Evolutionary conservation across 495 filamentous ascomycete species (phyloP), one percentile per base, ranked within the genome.

Genomic region (Aspergillus steynii): DNA sequence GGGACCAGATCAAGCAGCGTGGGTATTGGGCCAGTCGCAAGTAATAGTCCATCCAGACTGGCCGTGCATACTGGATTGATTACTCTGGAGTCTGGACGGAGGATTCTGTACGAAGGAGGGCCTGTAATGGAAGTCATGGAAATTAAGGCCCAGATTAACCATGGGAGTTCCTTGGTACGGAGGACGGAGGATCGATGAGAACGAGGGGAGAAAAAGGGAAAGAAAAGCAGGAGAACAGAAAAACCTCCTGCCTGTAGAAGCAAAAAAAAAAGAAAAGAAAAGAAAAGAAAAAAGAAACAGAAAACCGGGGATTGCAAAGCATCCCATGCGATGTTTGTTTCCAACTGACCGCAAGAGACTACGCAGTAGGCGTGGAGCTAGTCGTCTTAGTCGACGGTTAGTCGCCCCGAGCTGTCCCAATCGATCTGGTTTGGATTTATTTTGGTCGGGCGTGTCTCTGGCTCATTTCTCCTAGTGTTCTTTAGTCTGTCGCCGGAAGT

Each of bases 241-340:
- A 5, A 34, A 15, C 8, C 47, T 27, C 27, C 45, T 34, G 45
- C 56, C 2, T 3, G 29, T 45, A 26, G 27, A 29, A 15, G n/a
- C 20, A 47, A n/a, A 56, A 26, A 59, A 12, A 54, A 6, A n/a
- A 6, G 32, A 31, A 34, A 56, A 55, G 28, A 32, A 55, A 55
- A 45, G 7, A 34, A 55, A 34, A 55, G 29, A 55, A 34, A 14
- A 55, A 55, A 34, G 20, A 55, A 55, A 32, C 10, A 37, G 26
- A 34, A 32, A 45, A 34, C 9, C 15, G n/a, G 53, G 27, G 48
- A 7, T 46, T 61, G 45, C 58, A 58, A 57, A 50, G 55, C 52
- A 53, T 53, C 55, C 63, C 63, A 63, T 68, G 61, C 58, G 61
- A 65, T 65, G 66, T 63, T 68, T 65, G 57, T 60, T 64, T 53